Evolutionary conservation across 202 grass and related monocot genomes (phyloP).

Genomic region (Eragrostis tef): DNA sequence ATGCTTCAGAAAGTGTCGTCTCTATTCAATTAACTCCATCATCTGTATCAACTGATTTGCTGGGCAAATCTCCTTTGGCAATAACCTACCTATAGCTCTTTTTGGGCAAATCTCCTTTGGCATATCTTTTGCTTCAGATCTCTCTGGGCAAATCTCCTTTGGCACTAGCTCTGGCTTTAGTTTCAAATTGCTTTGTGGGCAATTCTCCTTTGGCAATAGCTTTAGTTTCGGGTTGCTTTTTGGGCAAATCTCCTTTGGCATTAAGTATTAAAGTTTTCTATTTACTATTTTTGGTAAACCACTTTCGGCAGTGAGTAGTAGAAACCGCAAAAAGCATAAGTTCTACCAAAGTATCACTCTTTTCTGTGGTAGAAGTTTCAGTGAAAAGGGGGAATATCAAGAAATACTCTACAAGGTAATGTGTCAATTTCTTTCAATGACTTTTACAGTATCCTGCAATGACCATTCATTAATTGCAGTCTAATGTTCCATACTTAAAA

Average conservation of each 20-base stretch:
- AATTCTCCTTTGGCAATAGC: conserved; percentile 85
- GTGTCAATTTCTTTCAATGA: background rate
- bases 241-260: conserved; percentile 61
- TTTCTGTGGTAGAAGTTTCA: conserved; percentile 18
- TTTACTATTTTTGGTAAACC: conserved; percentile 63
- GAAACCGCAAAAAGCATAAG: conserved; percentile 20
- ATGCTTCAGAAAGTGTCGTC: conserved; percentile 28
- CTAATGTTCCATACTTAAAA: background rate
- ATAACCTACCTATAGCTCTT: conserved; percentile 35
- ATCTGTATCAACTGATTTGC: conserved; percentile 40
- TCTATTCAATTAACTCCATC: conserved; percentile 23
- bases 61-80: conserved; percentile 71
- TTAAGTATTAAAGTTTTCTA: conserved; percentile 33
- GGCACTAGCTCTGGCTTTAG: conserved; percentile 41
- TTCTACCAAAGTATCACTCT: conserved; percentile 36
- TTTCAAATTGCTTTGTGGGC: conserved; percentile 49
- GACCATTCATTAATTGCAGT: background rate
- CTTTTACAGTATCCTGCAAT: background rate
- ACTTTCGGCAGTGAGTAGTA: conserved; percentile 69
- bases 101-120: conserved; percentile 56
- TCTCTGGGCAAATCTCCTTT: conserved; percentile 64
- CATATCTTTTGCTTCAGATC: conserved; percentile 21
- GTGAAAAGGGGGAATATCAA: conserved; percentile 27
- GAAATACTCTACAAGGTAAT: conserved; percentile 43
- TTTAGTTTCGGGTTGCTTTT: conserved; percentile 40